Evolutionary conservation across 2,329 filamentous ascomycete species (phyloP).

Genomic region (Stenocarpella maydis): DNA sequence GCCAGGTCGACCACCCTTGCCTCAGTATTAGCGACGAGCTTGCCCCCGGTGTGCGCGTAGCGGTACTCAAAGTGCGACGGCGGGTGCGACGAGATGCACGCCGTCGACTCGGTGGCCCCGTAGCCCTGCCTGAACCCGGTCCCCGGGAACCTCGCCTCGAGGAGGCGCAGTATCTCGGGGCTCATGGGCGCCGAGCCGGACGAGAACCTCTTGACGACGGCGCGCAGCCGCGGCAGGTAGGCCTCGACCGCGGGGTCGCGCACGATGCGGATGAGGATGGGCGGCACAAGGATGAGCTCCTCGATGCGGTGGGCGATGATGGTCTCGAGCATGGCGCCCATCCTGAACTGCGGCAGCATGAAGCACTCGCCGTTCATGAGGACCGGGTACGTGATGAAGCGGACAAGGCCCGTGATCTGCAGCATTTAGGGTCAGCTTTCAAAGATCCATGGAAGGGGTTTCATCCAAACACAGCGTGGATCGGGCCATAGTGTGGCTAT

Average conservation of each 20-base stretch:
- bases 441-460: too few species aligned
- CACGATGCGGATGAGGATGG: conserved; percentile 68
- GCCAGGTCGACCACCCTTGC: conserved; percentile 62
- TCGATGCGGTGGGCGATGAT: conserved; percentile 60
- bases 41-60: conserved; percentile 64
- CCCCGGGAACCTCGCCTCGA: conserved; percentile 64
- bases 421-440: too few species aligned
- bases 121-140: conserved; percentile 72
- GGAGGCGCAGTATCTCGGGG: conserved; percentile 62
- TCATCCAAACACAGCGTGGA: too few species aligned
- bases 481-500: too few species aligned
- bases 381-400: conserved; percentile 69
- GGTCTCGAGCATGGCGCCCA: conserved; percentile 63
- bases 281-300: conserved; percentile 67
- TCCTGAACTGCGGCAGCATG: conserved; percentile 71
- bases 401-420: conserved; percentile 71
- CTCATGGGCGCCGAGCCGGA: conserved; percentile 65
- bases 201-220: conserved; percentile 21
- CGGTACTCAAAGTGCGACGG: conserved; percentile 63
- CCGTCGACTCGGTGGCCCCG: conserved; percentile 73
- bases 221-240: conserved; percentile 61
- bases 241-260: conserved; percentile 61
- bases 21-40: conserved; percentile 65
- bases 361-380: conserved; percentile 71
- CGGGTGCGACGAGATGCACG: conserved; percentile 69